These are phyloP conservation scores for Leishmania braziliensis DNA, from an alignment of 208 protist genomes.

Conservation along the genomic window DNA sequence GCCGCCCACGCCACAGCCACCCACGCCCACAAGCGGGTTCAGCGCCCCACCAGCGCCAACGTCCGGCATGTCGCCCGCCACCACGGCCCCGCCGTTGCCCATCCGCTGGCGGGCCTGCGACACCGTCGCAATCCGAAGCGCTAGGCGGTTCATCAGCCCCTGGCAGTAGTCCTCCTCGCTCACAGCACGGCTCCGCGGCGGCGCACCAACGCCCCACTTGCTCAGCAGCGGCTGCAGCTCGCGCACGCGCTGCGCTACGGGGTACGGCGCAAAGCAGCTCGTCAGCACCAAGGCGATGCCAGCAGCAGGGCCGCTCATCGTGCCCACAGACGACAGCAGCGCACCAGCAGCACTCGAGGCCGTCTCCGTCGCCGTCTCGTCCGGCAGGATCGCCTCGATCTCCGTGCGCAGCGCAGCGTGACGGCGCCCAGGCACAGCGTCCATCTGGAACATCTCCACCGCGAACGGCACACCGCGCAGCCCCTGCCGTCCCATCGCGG, in stretches of 20 bases:
- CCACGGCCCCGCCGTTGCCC: no score
- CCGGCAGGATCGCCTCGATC: conserved; percentile 35
- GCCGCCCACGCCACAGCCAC: no score
- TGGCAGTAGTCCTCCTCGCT: no score
- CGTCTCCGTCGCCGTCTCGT: conserved; percentile 16
- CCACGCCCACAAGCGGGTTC: no score
- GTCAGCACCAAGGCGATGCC: conserved; percentile 33
- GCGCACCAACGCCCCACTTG: no score
- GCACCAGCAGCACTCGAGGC: conserved; percentile 20
- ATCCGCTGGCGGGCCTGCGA: no score
- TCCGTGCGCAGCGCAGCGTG: conserved; percentile 52
- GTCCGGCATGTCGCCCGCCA: no score
- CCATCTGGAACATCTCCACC: conserved; percentile 67
- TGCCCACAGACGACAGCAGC: conserved; percentile 28
- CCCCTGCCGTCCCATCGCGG: conserved; percentile 30
- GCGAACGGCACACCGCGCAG: conserved; percentile 58
- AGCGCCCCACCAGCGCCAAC: no score
- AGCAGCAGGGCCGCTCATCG: conserved; percentile 14
- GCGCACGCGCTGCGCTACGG: conserved; percentile 2
- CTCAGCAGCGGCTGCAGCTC: no score
- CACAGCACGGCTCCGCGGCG: no score
- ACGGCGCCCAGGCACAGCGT: conserved; percentile 42
- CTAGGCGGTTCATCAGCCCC: no score
- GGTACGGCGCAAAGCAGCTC: conserved; percentile 46
- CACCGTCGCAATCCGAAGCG: no score